These are phyloP conservation scores for Calamus simplicifolius DNA, from an alignment of 176 grass and related monocot genomes.

Conservation along the genomic window DNA sequence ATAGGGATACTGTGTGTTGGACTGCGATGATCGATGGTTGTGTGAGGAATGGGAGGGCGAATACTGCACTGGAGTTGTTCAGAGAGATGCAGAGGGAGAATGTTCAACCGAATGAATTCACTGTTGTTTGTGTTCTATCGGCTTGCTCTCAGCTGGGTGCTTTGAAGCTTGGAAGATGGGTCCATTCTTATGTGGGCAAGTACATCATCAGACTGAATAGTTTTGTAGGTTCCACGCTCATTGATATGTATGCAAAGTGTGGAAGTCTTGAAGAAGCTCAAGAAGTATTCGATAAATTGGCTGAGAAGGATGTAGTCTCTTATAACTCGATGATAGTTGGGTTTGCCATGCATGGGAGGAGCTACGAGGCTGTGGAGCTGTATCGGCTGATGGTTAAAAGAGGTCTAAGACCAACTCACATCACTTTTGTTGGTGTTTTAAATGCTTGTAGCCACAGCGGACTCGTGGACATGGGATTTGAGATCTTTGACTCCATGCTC, in stretches of 20 bases:
- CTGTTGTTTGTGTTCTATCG: conserved; percentile 15
- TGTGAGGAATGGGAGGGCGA: conserved; percentile 16
- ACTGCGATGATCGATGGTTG: conserved; percentile 19
- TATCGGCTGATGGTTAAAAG: not conserved
- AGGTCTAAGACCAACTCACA: conserved; percentile 8
- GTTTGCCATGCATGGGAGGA: conserved; percentile 21
- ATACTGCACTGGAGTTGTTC: conserved; percentile 9
- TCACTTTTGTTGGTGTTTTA: conserved; percentile 16
- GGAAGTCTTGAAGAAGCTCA: conserved; percentile 18
- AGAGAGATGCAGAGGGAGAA: conserved; percentile 16
- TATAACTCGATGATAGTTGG: conserved; percentile 22
- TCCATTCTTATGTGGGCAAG: conserved; percentile 13
- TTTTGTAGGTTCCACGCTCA: conserved; percentile 14
- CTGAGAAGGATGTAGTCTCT: conserved; percentile 6
- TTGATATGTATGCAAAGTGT: conserved; percentile 20
- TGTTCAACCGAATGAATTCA: conserved; percentile 15
- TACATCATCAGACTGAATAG: conserved; percentile 1
- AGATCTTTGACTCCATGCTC: conserved; percentile 14
- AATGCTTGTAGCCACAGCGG: conserved; percentile 25
- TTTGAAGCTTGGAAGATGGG: conserved; percentile 24
- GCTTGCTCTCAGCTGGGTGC: conserved; percentile 19
- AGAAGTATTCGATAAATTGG: conserved; percentile 7
- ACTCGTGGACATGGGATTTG: conserved; percentile 12
- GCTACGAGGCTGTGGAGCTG: conserved; percentile 1
- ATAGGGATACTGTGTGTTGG: conserved; percentile 23